Base-by-base conservation (phyloP, 352 stramenopile genomes). In the Hyaloperonospora brassicae region DNA sequence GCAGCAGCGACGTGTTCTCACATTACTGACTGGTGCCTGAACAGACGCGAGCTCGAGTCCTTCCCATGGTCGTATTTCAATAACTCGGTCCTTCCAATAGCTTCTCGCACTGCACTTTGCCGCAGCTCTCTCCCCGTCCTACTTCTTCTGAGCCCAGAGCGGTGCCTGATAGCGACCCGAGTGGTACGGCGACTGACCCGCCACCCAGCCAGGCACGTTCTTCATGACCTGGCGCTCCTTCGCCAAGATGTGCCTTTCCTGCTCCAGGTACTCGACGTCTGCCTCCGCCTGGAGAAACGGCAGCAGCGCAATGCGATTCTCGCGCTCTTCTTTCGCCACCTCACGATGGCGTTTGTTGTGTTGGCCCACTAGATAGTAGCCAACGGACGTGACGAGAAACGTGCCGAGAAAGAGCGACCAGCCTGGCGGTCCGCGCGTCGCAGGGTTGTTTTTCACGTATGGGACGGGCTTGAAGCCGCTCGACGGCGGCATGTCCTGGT, bases 221-320 rank as follows among this genome's bases (percentile, higher is more conserved):
- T 97, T 95, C 95, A 98, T 98, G 64, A 97, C 86, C 64, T 97
- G 81, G 54, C 75, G 78, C 70, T 98, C 94, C 52, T 93, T 84
- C 14, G 86, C 82, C 52, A 96, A 79, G 50, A 94, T 78, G 48
- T 93, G 82, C 40, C 91, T 79, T 64, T 97, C 80, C 48, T 93
- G 65, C 58, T 86, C 67, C 34, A 95, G 64, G 62, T 87, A 89
- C 63, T 93, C 78, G 36, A 89, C 84, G 72, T 98, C 95, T n/a
- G 92, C 86, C 66, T 98, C 95, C 13, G 94, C 94, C 68, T 98
- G 95, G 49, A 98, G 76, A 64, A 97, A 89, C 14, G 93, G 90
- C 44, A 95, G 76, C 62, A 98, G 79, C 14, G 89, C 74, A 59
- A 97, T 96, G 50, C 89, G 84, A 44, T 89, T 86, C 73, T 97